Evolutionary conservation across 805 yeast genomes (phyloP).

Genomic region (Nakazawaea holstii): DNA sequence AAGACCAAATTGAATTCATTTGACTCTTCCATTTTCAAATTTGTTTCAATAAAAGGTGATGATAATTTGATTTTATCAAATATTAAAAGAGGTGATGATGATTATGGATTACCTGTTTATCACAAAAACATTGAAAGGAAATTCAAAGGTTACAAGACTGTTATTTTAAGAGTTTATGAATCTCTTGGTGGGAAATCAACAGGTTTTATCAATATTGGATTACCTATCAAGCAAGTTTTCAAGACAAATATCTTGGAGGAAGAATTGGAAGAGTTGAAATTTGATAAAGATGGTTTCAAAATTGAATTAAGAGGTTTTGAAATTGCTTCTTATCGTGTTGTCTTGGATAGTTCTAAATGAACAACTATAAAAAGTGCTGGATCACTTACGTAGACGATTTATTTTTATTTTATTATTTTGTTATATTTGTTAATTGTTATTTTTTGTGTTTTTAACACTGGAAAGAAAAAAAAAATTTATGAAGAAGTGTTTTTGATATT

Average conservation of each 20-base stretch:
- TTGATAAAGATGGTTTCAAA: constrained; percentile 29
- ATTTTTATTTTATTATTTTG: not conserved
- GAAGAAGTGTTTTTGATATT: not conserved
- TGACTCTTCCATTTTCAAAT: constrained; percentile 7
- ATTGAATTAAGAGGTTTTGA: constrained; percentile 71
- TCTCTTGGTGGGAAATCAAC: constrained; percentile 73
- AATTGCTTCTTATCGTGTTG: constrained; percentile 57
- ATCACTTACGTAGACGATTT: not conserved
- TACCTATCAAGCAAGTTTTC: constrained; percentile 40
- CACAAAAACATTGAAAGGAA: constrained; percentile 39
- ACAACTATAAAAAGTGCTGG: not conserved
- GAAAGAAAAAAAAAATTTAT: not conserved
- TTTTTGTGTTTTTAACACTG: not conserved
- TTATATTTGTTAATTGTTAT: not conserved
- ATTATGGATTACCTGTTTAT: constrained; percentile 43
- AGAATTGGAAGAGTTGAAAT: constrained; percentile 33
- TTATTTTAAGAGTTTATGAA: constrained; percentile 78
- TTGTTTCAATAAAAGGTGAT: constrained; percentile 38
- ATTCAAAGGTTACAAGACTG: constrained; percentile 38
- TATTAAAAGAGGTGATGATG: constrained; percentile 86
- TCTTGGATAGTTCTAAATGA: constrained; percentile 22
- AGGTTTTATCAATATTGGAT: constrained; percentile 43
- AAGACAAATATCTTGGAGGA: constrained; percentile 60
- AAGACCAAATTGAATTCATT: not conserved
- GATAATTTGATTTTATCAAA: constrained; percentile 63